These are phyloP conservation scores for Albugo candida DNA, from an alignment of 352 stramenopile species.

Conservation along the genomic window DNA sequence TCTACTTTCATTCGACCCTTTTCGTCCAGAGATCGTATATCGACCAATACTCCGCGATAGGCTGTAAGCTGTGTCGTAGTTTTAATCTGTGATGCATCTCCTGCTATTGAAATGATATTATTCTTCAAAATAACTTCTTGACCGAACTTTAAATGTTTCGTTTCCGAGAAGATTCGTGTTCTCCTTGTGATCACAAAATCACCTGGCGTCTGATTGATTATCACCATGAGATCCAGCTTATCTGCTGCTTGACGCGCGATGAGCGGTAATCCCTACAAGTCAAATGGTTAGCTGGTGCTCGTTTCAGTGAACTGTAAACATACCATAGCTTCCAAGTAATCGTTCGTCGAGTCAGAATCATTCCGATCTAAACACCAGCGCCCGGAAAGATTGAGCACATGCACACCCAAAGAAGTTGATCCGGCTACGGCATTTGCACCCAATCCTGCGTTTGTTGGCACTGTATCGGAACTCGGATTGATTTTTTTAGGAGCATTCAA, in stretches of 20 bases:
- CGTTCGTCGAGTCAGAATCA: constrained; percentile 79
- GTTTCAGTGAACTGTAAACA: not conserved
- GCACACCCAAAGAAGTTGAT: constrained; percentile 14
- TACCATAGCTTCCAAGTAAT: constrained; percentile 77
- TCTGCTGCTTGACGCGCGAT: constrained; percentile 74
- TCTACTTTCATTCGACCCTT: constrained; percentile 66
- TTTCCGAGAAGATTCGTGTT: constrained; percentile 81
- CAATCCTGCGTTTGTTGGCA: not conserved
- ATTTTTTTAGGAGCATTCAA: not conserved
- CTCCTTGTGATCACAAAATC: constrained; percentile 75
- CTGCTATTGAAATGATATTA: constrained; percentile 72
- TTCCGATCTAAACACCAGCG: constrained; percentile 72
- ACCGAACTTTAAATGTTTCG: constrained; percentile 72
- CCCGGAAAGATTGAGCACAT: constrained; percentile 60
- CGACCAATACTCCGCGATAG: constrained; percentile 53
- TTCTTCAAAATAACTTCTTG: constrained; percentile 78
- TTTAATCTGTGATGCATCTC: constrained; percentile 44
- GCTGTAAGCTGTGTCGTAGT: constrained; percentile 66
- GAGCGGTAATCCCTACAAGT: constrained; percentile 38
- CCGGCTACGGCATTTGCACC: not conserved
- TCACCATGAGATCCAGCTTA: constrained; percentile 78
- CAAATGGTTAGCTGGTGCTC: not conserved
- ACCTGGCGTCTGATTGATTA: constrained; percentile 64
- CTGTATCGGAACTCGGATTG: not conserved
- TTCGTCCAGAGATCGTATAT: constrained; percentile 53